Percentiles rank a stretch among this genome's conserved stretches.
phyloP scores from a whole-genome alignment of 148 eudicot genomes.

The Diospyros kaki region DNA sequence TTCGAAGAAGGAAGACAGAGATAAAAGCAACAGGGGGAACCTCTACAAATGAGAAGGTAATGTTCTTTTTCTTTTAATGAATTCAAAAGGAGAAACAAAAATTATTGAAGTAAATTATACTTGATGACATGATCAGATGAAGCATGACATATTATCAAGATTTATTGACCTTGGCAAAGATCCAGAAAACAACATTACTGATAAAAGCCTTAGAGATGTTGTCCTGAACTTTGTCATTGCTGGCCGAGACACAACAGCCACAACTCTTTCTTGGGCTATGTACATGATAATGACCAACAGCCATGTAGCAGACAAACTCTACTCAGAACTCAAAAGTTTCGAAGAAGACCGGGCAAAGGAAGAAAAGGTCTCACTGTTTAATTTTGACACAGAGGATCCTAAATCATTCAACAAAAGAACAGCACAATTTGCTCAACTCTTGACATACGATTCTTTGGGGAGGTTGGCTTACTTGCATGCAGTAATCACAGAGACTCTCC shows the following conservation, averaged over 20 bases:
- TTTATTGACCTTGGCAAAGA: constrained; percentile 84
- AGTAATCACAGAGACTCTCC: constrained; percentile 88
- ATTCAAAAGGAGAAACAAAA: background rate
- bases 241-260: constrained; percentile 93
- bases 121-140: constrained; percentile 39
- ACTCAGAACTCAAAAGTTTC: constrained; percentile 53
- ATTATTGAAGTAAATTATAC: background rate
- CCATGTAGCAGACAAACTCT: constrained; percentile 59
- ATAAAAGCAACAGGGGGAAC: constrained; percentile 41
- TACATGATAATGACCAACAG: constrained; percentile 73
- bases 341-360: constrained; percentile 69
- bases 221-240: constrained; percentile 96
- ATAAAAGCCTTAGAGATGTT: constrained; percentile 88
- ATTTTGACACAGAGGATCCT: constrained; percentile 41
- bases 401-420: constrained; percentile 53
- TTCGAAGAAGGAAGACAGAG: constrained; percentile 69
- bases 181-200: constrained; percentile 71
- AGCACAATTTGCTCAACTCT: constrained; percentile 54
- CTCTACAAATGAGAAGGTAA: constrained; percentile 48
- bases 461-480: constrained; percentile 78
- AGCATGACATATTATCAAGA: constrained; percentile 84
- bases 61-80: background rate
- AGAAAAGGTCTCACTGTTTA: constrained; percentile 44
- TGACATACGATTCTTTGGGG: constrained; percentile 70
- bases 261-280: constrained; percentile 92